Conservation (phyloP, 1,139 yeast species). For the Zygoascus sp. region DNA sequence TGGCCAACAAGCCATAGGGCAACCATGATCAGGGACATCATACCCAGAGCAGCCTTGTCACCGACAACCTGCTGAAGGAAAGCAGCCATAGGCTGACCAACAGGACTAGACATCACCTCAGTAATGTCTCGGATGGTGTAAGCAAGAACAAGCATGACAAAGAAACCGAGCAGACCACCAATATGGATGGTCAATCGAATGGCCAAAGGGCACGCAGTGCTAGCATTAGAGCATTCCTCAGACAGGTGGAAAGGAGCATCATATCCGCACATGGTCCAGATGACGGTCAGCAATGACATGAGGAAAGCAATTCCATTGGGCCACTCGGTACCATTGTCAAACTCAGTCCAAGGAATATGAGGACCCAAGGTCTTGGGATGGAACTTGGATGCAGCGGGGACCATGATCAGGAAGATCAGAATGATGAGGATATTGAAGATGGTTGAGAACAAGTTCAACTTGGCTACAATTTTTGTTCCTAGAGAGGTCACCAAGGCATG, state of each 20-base stretch:
- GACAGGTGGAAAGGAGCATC: slow-evolving; percentile 70
- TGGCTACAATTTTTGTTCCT: slow-evolving; percentile 50
- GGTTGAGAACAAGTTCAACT: slow-evolving; percentile 57
- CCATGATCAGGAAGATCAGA: slow-evolving; percentile 55
- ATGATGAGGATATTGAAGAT: slow-evolving; percentile 51
- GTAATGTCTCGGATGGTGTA: slow-evolving; percentile 55
- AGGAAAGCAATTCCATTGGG: slow-evolving; percentile 59
- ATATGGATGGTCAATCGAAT: slow-evolving; percentile 56
- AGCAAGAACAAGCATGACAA: slow-evolving; percentile 59
- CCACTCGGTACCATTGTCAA: slow-evolving; percentile 58
- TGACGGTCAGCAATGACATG: slow-evolving; percentile 57
- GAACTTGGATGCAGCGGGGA: slow-evolving; percentile 44
- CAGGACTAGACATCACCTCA: slow-evolving; percentile 41
- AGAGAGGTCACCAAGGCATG: slow-evolving; percentile 47
- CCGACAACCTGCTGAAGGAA: slow-evolving; percentile 50
- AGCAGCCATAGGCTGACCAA: slow-evolving; percentile 55
- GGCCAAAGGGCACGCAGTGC: slow-evolving; percentile 58
- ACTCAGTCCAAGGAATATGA: slow-evolving; percentile 61
- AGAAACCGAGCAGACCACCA: slow-evolving; percentile 59
- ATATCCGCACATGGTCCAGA: slow-evolving; percentile 73
- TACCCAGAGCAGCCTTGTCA: slow-evolving; percentile 45
- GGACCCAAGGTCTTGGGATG: slow-evolving; percentile 15
- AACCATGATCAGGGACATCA: slow-evolving; percentile 54
- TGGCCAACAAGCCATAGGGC: slow-evolving; percentile 62
- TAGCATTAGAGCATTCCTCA: slow-evolving; percentile 64